Evolutionary conservation across 805 yeast species (phyloP).

Genomic region (Metschnikowia chrysomelidarum): DNA sequence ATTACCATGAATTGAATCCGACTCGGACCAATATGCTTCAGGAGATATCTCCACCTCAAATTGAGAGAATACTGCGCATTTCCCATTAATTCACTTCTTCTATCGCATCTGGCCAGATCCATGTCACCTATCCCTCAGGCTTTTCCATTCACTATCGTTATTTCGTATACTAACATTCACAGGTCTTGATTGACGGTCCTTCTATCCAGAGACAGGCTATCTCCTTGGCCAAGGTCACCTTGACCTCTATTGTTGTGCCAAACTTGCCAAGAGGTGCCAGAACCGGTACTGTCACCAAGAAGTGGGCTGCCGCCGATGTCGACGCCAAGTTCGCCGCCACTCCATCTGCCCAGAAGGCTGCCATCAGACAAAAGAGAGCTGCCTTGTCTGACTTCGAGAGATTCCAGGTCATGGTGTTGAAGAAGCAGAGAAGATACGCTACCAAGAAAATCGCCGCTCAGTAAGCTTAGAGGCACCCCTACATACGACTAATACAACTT

Average conservation of each 20-base stretch:
- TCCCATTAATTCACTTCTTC: no score
- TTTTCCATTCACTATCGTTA: no score
- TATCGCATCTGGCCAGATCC: no score
- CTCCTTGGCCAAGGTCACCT: constrained; percentile 80
- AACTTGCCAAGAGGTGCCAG: constrained; percentile 93
- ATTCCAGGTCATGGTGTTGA: constrained; percentile 97
- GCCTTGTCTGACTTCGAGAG: constrained; percentile 96
- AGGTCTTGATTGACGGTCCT: constrained; percentile 97
- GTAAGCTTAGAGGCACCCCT: constrained; percentile 41
- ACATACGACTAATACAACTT: constrained; percentile 23
- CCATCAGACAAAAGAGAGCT: constrained; percentile 91
- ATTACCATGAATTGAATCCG: no score
- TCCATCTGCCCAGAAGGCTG: constrained; percentile 98
- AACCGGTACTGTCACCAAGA: constrained; percentile 81
- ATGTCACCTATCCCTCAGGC: no score
- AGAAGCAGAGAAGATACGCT: constrained; percentile 95
- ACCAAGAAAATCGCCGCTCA: constrained; percentile 96
- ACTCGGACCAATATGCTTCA: no score
- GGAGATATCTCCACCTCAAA: background rate
- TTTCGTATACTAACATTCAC: constrained; percentile 30
- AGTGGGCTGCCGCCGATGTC: constrained; percentile 89
- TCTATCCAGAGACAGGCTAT: constrained; percentile 90
- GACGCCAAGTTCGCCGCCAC: constrained; percentile 89
- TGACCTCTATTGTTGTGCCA: constrained; percentile 88
- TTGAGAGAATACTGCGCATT: no score